Conservation (phyloP, 805 yeast species). For the Candida germanica region DNA sequence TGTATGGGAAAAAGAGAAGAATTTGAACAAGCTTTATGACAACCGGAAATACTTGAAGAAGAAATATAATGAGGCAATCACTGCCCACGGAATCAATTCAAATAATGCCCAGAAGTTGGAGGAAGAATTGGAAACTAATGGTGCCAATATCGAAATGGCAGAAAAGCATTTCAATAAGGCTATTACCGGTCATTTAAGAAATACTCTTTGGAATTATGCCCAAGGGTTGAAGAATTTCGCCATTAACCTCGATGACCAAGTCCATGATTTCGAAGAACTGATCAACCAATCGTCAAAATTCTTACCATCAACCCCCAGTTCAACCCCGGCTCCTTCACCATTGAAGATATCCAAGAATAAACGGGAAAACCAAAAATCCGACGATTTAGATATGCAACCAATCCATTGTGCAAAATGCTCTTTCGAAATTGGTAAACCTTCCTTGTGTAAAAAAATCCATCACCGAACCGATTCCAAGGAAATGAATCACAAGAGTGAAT, state of each 20-base stretch:
- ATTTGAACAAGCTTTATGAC: constrained; percentile 2
- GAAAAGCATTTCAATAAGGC: constrained; percentile 50
- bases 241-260: constrained; percentile 5
- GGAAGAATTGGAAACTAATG: constrained; percentile 52
- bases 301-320: too few species aligned
- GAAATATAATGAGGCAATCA: neutral
- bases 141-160: constrained; percentile 49
- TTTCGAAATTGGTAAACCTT: constrained; percentile 2
- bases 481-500: neutral
- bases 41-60: neutral
- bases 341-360: too few species aligned
- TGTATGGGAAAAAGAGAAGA: constrained; percentile 12
- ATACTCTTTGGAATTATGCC: constrained; percentile 44
- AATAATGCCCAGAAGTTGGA: constrained; percentile 6
- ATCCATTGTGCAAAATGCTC: constrained; percentile 9
- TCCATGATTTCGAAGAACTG: constrained; percentile 4
- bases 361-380: too few species aligned
- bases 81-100: constrained; percentile 10
- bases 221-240: constrained; percentile 25
- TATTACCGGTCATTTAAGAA: constrained; percentile 43
- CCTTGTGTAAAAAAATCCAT: constrained; percentile 1
- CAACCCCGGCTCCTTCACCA: too few species aligned
- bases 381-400: too few species aligned
- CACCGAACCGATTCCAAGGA: too few species aligned
- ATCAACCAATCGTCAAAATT: too few species aligned